These are phyloP conservation scores for Podila epigama DNA, from an alignment of 192 early-diverging fungal genomes.

Conservation along the genomic window DNA sequence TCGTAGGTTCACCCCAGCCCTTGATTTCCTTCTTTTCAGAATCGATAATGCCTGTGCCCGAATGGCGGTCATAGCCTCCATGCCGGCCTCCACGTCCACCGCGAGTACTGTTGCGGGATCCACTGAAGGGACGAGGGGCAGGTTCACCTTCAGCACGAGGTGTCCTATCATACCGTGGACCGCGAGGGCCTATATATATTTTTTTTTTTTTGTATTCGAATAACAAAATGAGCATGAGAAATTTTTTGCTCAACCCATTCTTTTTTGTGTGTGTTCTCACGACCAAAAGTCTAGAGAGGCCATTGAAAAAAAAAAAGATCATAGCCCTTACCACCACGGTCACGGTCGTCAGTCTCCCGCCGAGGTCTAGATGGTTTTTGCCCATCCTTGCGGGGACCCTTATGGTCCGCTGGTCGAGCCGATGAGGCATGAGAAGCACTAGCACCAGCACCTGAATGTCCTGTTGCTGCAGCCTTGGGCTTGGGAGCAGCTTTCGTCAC, in stretches of 20 bases:
- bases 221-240: no score
- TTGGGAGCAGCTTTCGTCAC: conserved; percentile 45
- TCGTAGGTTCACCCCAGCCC: conserved; percentile 78
- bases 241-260: not conserved
- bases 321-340: not conserved
- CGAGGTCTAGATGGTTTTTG: not conserved
- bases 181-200: conserved; percentile 8
- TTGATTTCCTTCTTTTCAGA: conserved; percentile 92
- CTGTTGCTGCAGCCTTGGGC: not conserved
- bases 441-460: conserved; percentile 18
- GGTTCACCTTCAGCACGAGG: conserved; percentile 43
- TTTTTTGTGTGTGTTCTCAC: not conserved
- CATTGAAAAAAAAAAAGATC: not conserved
- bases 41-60: conserved; percentile 78
- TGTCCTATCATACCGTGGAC: conserved; percentile 36
- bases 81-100: conserved; percentile 60
- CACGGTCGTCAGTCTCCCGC: not conserved
- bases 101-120: conserved; percentile 52
- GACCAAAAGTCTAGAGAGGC: not conserved
- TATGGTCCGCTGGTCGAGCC: conserved; percentile 9
- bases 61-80: conserved; percentile 84
- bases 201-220: not conserved
- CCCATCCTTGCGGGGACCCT: conserved; percentile 37
- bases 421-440: conserved; percentile 2
- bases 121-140: conserved; percentile 35